phyloP scores from a whole-genome alignment of 192 early-diverging fungal species.

The Backusella tarrabulga region DNA sequence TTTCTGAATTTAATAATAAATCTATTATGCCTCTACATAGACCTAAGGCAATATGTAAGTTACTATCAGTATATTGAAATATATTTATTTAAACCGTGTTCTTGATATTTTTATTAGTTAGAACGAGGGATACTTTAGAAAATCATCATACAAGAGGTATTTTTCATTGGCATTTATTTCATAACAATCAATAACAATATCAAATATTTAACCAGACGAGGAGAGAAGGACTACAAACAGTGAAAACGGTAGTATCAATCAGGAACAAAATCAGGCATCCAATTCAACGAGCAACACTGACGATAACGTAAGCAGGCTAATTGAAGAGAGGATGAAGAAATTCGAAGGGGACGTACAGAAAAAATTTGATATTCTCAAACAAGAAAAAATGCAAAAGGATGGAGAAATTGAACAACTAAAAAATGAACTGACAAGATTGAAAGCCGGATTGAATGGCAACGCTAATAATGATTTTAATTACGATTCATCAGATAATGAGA shows the following conservation, averaged over 20 bases:
- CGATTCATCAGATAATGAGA: background rate
- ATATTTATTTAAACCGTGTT: too few relatives aligned
- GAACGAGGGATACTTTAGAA: accelerated
- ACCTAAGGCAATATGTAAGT: too few relatives aligned
- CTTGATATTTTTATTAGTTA: too few relatives aligned
- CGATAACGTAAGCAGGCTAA: background rate
- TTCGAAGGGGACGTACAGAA: background rate
- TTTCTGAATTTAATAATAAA: too few relatives aligned
- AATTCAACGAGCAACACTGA: background rate
- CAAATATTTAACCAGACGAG: background rate
- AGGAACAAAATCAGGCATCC: too few relatives aligned
- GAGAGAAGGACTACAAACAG: too few relatives aligned
- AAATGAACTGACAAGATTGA: background rate
- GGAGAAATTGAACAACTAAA: background rate
- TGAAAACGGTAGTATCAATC: too few relatives aligned
- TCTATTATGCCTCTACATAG: too few relatives aligned
- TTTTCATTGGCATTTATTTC: background rate
- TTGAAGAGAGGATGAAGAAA: background rate
- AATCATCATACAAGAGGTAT: background rate
- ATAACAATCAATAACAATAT: background rate
- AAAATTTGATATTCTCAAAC: background rate
- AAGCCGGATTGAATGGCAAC: background rate
- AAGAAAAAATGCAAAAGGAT: background rate
- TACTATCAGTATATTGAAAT: too few relatives aligned
- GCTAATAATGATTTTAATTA: background rate